Percentiles rank a stretch among this genome's conserved stretches.
Evolutionary conservation across 805 yeast species (phyloP).

Genomic region (Candida wancherniae): DNA sequence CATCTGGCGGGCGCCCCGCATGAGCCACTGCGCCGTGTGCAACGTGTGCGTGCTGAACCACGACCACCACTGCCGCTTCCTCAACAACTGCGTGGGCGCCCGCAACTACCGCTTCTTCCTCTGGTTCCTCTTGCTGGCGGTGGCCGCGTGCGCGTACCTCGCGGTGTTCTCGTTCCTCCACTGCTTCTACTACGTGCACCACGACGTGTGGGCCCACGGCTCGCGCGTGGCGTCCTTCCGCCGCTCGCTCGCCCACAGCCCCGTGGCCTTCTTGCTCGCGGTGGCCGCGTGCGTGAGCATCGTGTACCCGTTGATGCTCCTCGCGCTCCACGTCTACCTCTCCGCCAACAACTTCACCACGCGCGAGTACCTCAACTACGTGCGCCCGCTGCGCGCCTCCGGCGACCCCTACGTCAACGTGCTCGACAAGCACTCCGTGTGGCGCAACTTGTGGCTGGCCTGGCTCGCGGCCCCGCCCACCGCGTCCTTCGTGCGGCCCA

Average conservation of each 20-base stretch:
- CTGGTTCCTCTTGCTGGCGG: slow-evolving; percentile 27
- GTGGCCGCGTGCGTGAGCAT: slow-evolving; percentile 43
- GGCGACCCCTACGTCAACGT: slow-evolving; percentile 31
- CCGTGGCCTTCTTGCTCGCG: slow-evolving; percentile 47
- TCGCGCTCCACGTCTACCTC: slow-evolving; percentile 51
- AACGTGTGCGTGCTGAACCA: slow-evolving; percentile 57
- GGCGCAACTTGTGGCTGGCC: slow-evolving; percentile 28
- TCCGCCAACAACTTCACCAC: slow-evolving; percentile 62
- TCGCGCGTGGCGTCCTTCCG: slow-evolving; percentile 2
- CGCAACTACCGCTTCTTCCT: slow-evolving; percentile 35
- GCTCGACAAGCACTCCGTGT: slow-evolving; percentile 21
- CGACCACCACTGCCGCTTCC: slow-evolving; percentile 72
- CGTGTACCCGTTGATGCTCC: slow-evolving; percentile 53
- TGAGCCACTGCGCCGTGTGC: slow-evolving; percentile 65
- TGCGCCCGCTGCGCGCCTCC: slow-evolving; percentile 28
- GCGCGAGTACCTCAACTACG: slow-evolving; percentile 57
- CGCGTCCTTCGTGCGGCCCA: slow-evolving; percentile 5
- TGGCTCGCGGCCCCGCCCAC: slow-evolving; percentile 36
- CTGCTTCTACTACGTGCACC: slow-evolving; percentile 16
- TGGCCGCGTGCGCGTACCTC: slow-evolving; percentile 16
- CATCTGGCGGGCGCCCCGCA: slow-evolving; percentile 70
- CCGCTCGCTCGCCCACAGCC: slow-evolving; percentile 15
- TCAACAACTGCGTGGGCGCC: slow-evolving; percentile 43
- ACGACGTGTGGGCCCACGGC: not conserved
- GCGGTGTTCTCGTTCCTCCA: slow-evolving; percentile 10